A percentile compares a stretch with the other conserved stretches of the same genome.
These are phyloP conservation scores for Curvularia lunata DNA, from an alignment of 2,329 filamentous ascomycete genomes.

Conservation along the genomic window DNA sequence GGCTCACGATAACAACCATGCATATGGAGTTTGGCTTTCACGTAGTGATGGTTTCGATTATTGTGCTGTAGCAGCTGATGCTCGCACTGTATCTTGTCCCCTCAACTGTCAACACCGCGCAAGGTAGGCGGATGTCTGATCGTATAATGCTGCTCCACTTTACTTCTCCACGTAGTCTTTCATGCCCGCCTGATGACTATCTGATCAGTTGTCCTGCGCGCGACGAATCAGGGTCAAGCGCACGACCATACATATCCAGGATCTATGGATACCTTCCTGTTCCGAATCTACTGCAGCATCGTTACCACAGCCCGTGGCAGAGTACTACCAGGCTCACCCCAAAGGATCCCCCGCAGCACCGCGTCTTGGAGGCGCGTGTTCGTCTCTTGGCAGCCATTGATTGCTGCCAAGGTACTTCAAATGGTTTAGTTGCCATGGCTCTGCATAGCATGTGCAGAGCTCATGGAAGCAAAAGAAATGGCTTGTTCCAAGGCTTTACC, in stretches of 20 bases:
- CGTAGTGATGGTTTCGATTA: not conserved
- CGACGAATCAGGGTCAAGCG: constrained; percentile 3
- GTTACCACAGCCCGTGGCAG: not conserved
- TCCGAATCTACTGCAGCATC: constrained; percentile 10
- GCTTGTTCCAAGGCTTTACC: constrained; percentile 41
- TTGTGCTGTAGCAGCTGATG: not conserved
- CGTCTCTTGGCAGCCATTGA: not conserved
- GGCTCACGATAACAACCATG: not conserved
- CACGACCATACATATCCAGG: not conserved
- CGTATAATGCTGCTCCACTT: constrained; percentile 8
- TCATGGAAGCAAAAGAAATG: constrained; percentile 42
- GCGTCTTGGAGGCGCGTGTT: too few relatives aligned
- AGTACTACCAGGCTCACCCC: not conserved
- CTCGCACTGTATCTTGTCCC: not conserved
- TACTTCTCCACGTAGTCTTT: constrained; percentile 11
- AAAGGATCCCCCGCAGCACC: constrained; percentile 12
- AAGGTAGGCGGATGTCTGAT: not conserved
- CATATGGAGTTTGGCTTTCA: not conserved
- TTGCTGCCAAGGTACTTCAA: constrained; percentile 12
- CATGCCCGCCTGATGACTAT: constrained; percentile 17
- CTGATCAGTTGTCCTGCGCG: constrained; percentile 3
- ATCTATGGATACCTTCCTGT: constrained; percentile 12
- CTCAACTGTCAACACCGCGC: constrained; percentile 4
- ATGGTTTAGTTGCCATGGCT: constrained; percentile 3
- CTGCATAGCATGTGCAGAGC: not conserved